These are phyloP conservation scores for Coniosporium tulheliwenetii DNA, from an alignment of 2,329 filamentous ascomycete genomes.

Conservation along the genomic window DNA sequence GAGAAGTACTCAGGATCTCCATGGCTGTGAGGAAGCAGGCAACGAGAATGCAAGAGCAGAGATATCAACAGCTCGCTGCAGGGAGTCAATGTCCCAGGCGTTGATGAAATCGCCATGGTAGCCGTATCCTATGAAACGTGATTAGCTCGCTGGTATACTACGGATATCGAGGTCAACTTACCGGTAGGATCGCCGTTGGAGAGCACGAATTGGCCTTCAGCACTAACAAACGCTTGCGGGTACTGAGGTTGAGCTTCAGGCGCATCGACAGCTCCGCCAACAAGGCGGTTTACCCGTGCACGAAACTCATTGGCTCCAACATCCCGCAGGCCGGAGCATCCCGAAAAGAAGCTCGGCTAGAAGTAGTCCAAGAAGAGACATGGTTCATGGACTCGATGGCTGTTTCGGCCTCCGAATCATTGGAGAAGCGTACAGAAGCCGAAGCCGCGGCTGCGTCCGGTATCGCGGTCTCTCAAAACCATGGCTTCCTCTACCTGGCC, in stretches of 20 bases:
- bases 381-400: constrained; percentile 75
- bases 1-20: no score
- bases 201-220: constrained; percentile 55
- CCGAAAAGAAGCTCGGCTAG: no score
- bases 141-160: constrained; percentile 5
- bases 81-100: constrained; percentile 56
- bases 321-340: no score
- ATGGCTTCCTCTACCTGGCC: constrained; percentile 40
- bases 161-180: constrained; percentile 17
- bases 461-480: constrained; percentile 95
- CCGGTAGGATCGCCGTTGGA: constrained; percentile 65
- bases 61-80: constrained; percentile 54
- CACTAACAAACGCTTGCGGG: constrained; percentile 36
- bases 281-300: no score
- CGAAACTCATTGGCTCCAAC: no score
- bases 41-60: constrained; percentile 18
- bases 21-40: no score
- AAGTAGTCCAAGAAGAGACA: constrained; percentile 19
- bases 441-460: constrained; percentile 90
- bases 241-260: no score
- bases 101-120: constrained; percentile 70
- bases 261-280: no score
- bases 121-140: constrained; percentile 40
- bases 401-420: constrained; percentile 58
- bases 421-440: constrained; percentile 88